These are phyloP conservation scores for Ophiostoma sp. DNA, from an alignment of 2,329 filamentous ascomycete genomes.

Conservation along the genomic window DNA sequence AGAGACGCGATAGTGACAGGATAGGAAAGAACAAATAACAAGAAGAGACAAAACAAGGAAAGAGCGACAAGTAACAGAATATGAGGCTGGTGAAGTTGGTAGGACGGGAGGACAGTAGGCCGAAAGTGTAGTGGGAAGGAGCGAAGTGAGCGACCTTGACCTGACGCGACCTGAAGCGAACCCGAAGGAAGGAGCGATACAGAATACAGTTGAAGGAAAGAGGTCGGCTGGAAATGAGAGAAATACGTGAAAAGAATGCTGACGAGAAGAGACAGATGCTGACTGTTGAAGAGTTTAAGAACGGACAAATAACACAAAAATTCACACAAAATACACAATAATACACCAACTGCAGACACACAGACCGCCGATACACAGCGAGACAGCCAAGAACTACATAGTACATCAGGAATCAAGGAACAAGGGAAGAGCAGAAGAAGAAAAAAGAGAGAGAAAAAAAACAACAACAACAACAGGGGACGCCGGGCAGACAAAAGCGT, in stretches of 20 bases:
- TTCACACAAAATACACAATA: neutral
- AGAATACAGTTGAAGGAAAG: neutral
- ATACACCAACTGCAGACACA: neutral
- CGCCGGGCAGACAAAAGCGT: neutral
- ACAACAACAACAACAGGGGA: neutral
- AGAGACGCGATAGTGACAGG: neutral
- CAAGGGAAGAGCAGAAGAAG: neutral
- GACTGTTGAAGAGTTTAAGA: neutral
- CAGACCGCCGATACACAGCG: neutral
- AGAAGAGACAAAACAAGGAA: neutral
- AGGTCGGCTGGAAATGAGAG: neutral
- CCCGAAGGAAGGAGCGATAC: neutral
- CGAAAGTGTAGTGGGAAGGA: neutral
- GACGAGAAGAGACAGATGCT: neutral
- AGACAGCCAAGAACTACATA: neutral
- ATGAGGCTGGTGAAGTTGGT: slow-evolving; percentile 1
- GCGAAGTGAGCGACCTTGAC: neutral
- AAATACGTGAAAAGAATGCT: neutral
- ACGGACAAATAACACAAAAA: neutral
- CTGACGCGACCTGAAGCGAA: neutral
- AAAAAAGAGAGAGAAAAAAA: too few species aligned
- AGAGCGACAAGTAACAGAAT: slow-evolving; percentile 7
- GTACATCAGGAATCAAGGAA: neutral
- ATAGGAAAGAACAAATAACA: neutral
- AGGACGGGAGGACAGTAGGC: neutral